Base-by-base conservation (phyloP, 441 rosid genomes). In the Cnidoscolus chayamansa region DNA sequence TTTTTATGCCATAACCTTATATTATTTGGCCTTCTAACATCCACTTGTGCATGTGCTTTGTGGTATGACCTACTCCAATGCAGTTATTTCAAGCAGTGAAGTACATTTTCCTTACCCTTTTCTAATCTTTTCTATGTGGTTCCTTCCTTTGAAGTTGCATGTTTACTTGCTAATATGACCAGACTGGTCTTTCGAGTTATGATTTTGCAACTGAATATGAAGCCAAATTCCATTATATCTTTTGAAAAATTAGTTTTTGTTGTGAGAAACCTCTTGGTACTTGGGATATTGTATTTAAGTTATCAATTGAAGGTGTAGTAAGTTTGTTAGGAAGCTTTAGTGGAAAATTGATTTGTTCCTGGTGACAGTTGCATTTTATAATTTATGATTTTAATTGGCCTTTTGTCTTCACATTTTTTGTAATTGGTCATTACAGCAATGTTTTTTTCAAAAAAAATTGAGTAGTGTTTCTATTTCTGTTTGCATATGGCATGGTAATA, bases 1-100 rank as follows among this genome's bases (percentile, higher is more conserved):
- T 20, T 56, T 67, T 77, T 65, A 53, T 65, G 64, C 54, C 66
- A 43, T 56, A 47, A 5, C 7, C 37, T 74, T 10, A 49, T 16
- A 57, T 16, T 19, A 49, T 16, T 43, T 30, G 9, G 37, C 37
- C 72, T 47, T 2, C 16, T 50, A 31, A 64, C 50, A 49, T n/a
- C 68, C 17, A 57, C 20, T 35, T 12, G 64, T 61, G 67, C 50
- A 51, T 51, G 45, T 67, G 35, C 43, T 19, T n/a, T 25, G 9
- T 74, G 58, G 55, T 58, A 16, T 25, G 5, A 30, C 6, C 3
- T 72, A 15, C 20, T 47, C 43, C 16, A 15, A 7, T 25, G 57
- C 43, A 50, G 35, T 49, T 30, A 9, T 16, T 12, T 43, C 45
- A 16, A 20, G 10, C 60, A 31, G 10, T 19, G 11, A 64, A 47